Conservation (phyloP, 768 basidiomycete genomes). For the Heimioporus sp. region DNA sequence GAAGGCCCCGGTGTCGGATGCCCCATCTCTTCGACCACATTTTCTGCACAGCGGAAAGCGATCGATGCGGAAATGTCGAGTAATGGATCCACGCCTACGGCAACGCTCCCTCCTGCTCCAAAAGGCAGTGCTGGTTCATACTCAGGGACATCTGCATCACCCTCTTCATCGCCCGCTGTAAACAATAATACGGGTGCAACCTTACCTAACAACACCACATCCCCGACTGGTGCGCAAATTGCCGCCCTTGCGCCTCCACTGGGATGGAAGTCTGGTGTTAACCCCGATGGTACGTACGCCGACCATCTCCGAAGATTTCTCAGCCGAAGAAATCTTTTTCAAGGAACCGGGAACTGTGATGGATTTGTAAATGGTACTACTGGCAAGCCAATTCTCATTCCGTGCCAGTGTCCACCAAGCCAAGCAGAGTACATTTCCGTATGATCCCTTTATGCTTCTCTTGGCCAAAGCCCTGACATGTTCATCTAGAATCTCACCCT, state of each 20-base stretch:
- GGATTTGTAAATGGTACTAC: conserved; percentile 31
- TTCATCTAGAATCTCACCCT: conserved; percentile 31
- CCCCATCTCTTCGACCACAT: conserved; percentile 64
- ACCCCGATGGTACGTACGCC: conserved; percentile 52
- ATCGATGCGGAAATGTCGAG: conserved; percentile 18
- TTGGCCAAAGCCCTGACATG: not conserved
- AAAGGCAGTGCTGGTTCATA: not conserved
- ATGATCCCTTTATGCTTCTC: not conserved
- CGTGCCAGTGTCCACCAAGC: conserved; percentile 35
- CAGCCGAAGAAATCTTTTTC: not conserved
- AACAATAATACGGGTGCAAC: not conserved
- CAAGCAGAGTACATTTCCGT: conserved; percentile 27
- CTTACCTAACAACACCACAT: conserved; percentile 5
- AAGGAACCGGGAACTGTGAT: conserved; percentile 38
- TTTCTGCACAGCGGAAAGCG: conserved; percentile 37
- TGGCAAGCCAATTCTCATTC: conserved; percentile 33
- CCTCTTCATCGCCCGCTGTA: not conserved
- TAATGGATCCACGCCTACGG: not conserved
- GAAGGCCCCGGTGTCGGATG: conserved; percentile 66
- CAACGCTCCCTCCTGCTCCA: conserved; percentile 1
- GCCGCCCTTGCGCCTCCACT: conserved; percentile 55
- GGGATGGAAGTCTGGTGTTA: conserved; percentile 51
- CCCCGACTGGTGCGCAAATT: conserved; percentile 25
- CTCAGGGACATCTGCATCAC: not conserved
- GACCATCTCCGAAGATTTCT: not conserved